Percentiles rank a stretch among this genome's conserved stretches.
Evolutionary conservation across 2,329 filamentous ascomycete genomes (phyloP).

Genomic region (Aureobasidium sp.): DNA sequence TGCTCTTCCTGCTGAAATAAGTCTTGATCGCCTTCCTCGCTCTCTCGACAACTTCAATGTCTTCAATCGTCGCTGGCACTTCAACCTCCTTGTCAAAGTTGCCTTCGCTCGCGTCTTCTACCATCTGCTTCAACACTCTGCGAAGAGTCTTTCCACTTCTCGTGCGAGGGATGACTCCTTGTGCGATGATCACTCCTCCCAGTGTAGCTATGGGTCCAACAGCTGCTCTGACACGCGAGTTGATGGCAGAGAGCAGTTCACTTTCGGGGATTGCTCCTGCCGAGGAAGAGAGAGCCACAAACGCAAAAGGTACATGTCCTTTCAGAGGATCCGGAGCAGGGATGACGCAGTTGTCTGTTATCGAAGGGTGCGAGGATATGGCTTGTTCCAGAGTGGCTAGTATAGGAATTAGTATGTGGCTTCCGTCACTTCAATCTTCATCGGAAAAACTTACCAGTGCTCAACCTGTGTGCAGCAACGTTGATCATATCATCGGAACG

Average conservation of each 20-base stretch:
- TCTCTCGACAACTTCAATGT: constrained; percentile 62
- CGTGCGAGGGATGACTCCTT: constrained; percentile 85
- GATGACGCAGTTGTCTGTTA: constrained; percentile 80
- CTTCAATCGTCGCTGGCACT: constrained; percentile 80
- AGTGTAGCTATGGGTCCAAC: constrained; percentile 83
- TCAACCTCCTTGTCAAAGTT: constrained; percentile 63
- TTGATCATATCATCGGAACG: constrained; percentile 83
- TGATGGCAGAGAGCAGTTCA: constrained; percentile 54
- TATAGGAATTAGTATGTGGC: background rate
- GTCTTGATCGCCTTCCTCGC: constrained; percentile 62
- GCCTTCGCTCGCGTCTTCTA: constrained; percentile 71
- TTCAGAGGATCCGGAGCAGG: constrained; percentile 80
- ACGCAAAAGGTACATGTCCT: constrained; percentile 85
- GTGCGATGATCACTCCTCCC: constrained; percentile 76
- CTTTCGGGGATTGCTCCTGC: constrained; percentile 21
- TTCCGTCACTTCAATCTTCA: too few species aligned
- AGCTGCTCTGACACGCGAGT: constrained; percentile 62
- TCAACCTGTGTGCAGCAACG: constrained; percentile 86
- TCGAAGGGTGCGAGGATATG: constrained; percentile 66
- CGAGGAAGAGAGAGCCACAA: constrained; percentile 52
- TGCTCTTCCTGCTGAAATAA: constrained; percentile 54
- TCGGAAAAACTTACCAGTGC: constrained; percentile 54
- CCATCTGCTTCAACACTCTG: constrained; percentile 68
- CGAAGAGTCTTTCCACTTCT: constrained; percentile 84
- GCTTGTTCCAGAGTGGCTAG: constrained; percentile 85